Base-by-base conservation (phyloP, 139 green algal genomes). In the Picochlorum sp. region DNA sequence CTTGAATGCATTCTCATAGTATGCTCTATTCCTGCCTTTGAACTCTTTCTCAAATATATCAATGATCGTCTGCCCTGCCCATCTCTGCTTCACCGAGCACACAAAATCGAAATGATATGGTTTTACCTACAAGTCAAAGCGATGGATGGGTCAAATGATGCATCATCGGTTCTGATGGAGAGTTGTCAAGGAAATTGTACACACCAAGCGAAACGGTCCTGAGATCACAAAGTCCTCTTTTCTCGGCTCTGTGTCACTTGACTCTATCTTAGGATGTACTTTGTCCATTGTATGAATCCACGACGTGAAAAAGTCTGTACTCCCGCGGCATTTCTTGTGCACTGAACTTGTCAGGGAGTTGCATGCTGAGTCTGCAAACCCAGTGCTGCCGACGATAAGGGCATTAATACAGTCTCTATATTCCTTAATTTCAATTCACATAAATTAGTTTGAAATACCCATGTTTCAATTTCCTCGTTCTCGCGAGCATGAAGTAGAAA, bases 61-160 rank as follows among this genome's bases (percentile, higher is more conserved):
- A 15, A 90, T 68, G 16, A 95, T 59, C 4, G 34, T 78, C 55
- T 71, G 65, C 9, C 84, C 86, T 14, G 68, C 37, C 79, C 76
- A 85, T 5, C 88, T 72, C 61, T 80, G 45, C 61, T 92, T 93
- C 4, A 92, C 84, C 45, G 64, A 71, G 69, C 73, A 86, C 18
- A 85, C 76, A 70, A 93, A 95, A 66, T 95, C 85, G 64, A 91
- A 95, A 64, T 83, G 69, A 66, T 95, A 95, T 5, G 88, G 88
- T 30, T 63, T 69, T 4, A 94, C 86, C 85, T 90, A 75, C 9
- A 21, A 61, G 16, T 38, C 2, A 32, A 14, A 20, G 6, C 47
- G 11, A 20, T 1, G 18, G 1, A 20, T 21, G 16, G 15, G 16
- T 0, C 24, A 24, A 5, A 4, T 21, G 18, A 13, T 7, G 18